Evolutionary conservation across 768 basidiomycete species (phyloP), one percentile per base, ranked within the genome.

Genomic region (Suillus sp.): DNA sequence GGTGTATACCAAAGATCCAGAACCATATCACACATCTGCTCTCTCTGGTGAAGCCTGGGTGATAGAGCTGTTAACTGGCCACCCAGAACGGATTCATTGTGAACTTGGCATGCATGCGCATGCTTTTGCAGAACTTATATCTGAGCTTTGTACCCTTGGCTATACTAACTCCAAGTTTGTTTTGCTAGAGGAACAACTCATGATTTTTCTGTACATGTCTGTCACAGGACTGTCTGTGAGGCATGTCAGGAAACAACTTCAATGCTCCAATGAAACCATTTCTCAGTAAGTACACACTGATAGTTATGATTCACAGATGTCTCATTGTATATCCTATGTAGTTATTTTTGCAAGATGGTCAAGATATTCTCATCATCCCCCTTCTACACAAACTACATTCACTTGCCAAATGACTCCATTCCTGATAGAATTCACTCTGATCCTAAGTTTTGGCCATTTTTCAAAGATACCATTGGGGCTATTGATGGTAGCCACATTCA

Each of bases 261-360:
- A 81, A 64, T 59, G 71, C 2, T 76, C 76, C 66, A 74, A 71
- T 13, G 77, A 77, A 30, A 80, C 78, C 1, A 75, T 80, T 20
- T 76, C 73, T n/a, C 72, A 73, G 78, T 77, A 58, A 18, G 65
- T 65, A 8, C 3, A 2, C 8, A 8, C 18, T 20, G 14, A 32
- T 37, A 32, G 20, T 32, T 10, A 13, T 34, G 14, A n/a, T 30
- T 10, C 25, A 4, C 8, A 10, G 9, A 22, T 38, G 18, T 13
- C 8, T 54, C 45, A 47, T 47, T 34, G 9, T 32, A 60, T n/a
- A 14, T 43, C 2, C 42, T 43, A 43, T 10, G 8, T 47, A 47
- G 45, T 47, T 47, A 47, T 25, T 47, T 47, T 47, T 11, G 11
- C 45, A 47, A 22, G 5, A 47, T 47, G 45, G 37, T 58, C 57